phyloP scores from a whole-genome alignment of 2,329 filamentous ascomycete genomes.

The Blastomyces parvus region DNA sequence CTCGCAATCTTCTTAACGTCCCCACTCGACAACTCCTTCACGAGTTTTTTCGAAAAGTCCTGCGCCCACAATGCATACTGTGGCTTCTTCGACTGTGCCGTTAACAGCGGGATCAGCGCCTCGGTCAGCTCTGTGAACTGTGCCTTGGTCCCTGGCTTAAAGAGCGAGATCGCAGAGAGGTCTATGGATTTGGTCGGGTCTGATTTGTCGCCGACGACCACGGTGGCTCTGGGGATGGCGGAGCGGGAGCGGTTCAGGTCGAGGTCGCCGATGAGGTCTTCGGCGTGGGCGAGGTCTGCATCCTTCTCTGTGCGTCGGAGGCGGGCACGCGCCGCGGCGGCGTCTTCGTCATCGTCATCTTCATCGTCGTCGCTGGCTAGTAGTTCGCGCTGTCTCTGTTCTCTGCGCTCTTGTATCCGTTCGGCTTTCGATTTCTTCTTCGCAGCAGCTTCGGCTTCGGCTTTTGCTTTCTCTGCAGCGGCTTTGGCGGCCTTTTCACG shows the following conservation, averaged over 20 bases:
- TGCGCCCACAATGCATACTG: slow-evolving; percentile 85
- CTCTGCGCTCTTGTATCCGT: slow-evolving; percentile 71
- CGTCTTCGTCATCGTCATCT: slow-evolving; percentile 62
- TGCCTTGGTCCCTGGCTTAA: slow-evolving; percentile 78
- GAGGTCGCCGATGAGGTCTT: slow-evolving; percentile 77
- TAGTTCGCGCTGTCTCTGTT: slow-evolving; percentile 48
- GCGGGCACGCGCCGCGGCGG: slow-evolving; percentile 62
- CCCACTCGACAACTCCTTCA: slow-evolving; percentile 77
- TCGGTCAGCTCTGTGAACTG: slow-evolving; percentile 75
- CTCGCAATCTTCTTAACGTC: slow-evolving; percentile 96
- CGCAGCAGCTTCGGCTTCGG: slow-evolving; percentile 75
- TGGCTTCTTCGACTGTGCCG: slow-evolving; percentile 69
- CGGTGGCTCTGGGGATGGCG: slow-evolving; percentile 50
- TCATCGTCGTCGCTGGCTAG: slow-evolving; percentile 39
- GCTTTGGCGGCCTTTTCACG: slow-evolving; percentile 89
- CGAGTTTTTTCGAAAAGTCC: slow-evolving; percentile 79
- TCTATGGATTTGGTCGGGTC: slow-evolving; percentile 75
- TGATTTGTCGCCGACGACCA: slow-evolving; percentile 55
- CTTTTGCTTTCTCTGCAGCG: slow-evolving; percentile 76
- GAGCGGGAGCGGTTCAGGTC: slow-evolving; percentile 57
- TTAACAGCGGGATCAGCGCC: slow-evolving; percentile 68
- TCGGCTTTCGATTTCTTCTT: slow-evolving; percentile 84
- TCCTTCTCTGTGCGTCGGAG: slow-evolving; percentile 75
- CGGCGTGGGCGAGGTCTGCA: slow-evolving; percentile 76
- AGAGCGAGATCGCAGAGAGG: slow-evolving; percentile 67